A percentile compares a stretch with the other conserved stretches of the same genome.
Conservation (phyloP, 2,329 filamentous ascomycete species). For the Diaporthe ilicicola region DNA sequence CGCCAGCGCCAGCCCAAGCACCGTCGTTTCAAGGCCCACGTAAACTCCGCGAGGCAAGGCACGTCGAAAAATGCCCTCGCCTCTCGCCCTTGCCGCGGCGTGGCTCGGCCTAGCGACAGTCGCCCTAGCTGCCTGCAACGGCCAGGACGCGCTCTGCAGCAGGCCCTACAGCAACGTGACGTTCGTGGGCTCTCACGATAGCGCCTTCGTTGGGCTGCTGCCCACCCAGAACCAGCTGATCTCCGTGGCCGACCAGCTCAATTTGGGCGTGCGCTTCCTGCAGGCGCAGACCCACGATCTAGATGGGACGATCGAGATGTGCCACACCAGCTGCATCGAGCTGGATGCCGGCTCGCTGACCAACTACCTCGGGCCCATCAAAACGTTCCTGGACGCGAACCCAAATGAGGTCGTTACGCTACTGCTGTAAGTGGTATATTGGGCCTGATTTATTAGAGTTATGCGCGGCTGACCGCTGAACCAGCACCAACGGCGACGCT, state of each 20-base stretch:
- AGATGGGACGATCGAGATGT: conserved; percentile 63
- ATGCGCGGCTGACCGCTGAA: neutral
- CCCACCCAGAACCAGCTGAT: conserved; percentile 68
- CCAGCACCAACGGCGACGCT: conserved; percentile 64
- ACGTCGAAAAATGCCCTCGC: conserved; percentile 16
- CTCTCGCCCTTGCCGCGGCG: neutral
- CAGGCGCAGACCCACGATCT: conserved; percentile 70
- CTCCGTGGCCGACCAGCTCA: conserved; percentile 64
- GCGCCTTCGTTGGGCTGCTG: conserved; percentile 66
- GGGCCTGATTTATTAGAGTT: neutral
- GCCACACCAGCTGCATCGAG: conserved; percentile 70
- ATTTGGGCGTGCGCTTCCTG: conserved; percentile 69
- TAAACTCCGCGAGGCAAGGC: neutral
- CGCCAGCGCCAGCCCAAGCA: neutral
- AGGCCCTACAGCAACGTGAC: conserved; percentile 67
- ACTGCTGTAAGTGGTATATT: conserved; percentile 50
- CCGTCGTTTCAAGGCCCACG: conserved; percentile 5
- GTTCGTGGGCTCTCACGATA: conserved; percentile 72
- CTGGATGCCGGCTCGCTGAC: conserved; percentile 66
- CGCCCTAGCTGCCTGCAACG: conserved; percentile 60
- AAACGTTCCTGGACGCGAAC: conserved; percentile 67
- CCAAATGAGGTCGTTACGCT: conserved; percentile 69
- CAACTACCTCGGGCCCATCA: conserved; percentile 64
- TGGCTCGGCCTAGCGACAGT: conserved; percentile 18
- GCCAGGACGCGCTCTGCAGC: conserved; percentile 61